These are phyloP conservation scores for Candida anglica DNA, from an alignment of 805 yeast genomes.

Conservation along the genomic window DNA sequence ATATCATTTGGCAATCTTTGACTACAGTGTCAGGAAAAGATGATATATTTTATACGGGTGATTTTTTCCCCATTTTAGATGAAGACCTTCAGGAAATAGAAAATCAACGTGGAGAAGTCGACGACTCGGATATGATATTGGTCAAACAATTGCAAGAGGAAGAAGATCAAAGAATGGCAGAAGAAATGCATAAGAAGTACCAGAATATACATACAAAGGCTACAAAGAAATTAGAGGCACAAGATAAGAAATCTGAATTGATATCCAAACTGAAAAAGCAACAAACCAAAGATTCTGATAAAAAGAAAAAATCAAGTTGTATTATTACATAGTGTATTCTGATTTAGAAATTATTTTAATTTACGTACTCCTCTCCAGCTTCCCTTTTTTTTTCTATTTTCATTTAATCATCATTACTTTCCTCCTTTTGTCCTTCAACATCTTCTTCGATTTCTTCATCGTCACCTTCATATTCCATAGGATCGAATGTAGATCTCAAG, in stretches of 20 bases:
- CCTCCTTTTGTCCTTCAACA: constrained; percentile 6
- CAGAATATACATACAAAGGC: constrained; percentile 8
- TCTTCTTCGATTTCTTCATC: constrained; percentile 44
- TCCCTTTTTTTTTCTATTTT: too few relatives aligned
- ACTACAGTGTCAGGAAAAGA: constrained; percentile 61
- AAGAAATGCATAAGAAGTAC: constrained; percentile 35
- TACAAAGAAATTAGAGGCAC: constrained; percentile 3
- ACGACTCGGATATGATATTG: constrained; percentile 24
- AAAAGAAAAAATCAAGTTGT: constrained; percentile 17
- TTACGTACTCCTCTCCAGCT: constrained; percentile 2
- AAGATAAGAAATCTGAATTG: neutral
- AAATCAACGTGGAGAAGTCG: constrained; percentile 6
- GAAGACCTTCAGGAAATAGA: constrained; percentile 9
- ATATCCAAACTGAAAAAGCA: too few relatives aligned
- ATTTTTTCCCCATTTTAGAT: constrained; percentile 47
- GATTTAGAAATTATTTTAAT: neutral
- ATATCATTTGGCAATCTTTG: constrained; percentile 78
- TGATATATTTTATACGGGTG: constrained; percentile 69
- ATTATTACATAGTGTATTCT: constrained; percentile 13
- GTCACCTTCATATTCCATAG: constrained; percentile 69
- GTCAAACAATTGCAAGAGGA: constrained; percentile 52
- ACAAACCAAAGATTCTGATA: constrained; percentile 7
- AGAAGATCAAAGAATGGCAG: constrained; percentile 52
- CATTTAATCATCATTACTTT: neutral
- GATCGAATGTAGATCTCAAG: constrained; percentile 67